These are phyloP conservation scores for Entrophospora sp. DNA, from an alignment of 192 early-diverging fungal genomes.

Conservation along the genomic window DNA sequence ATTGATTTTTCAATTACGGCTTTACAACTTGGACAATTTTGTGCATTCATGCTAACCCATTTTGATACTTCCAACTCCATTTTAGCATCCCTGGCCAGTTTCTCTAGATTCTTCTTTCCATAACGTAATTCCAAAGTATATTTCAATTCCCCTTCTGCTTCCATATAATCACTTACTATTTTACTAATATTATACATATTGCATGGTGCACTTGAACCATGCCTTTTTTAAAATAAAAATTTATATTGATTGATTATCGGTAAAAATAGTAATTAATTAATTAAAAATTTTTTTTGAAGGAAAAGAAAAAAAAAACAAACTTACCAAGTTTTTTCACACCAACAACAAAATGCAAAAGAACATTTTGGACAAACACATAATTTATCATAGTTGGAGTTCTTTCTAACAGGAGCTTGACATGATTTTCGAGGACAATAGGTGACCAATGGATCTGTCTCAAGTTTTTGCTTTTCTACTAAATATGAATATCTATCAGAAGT, in stretches of 20 bases:
- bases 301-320: neutral
- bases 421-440: constrained; percentile 21
- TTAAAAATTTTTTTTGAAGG: neutral
- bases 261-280: too few species aligned
- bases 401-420: constrained; percentile 24
- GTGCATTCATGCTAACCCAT: constrained; percentile 24
- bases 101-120: constrained; percentile 23
- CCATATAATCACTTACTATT: constrained; percentile 20
- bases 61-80: constrained; percentile 18
- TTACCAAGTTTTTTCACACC: constrained; percentile 20
- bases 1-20: constrained; percentile 22
- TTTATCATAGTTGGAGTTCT: constrained; percentile 20
- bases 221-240: constrained; percentile 7
- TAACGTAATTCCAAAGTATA: constrained; percentile 20
- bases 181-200: constrained; percentile 17
- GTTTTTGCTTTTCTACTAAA: constrained; percentile 17
- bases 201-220: constrained; percentile 15
- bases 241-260: too few species aligned
- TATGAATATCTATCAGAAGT: constrained; percentile 18
- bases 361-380: constrained; percentile 21
- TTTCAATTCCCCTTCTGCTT: constrained; percentile 15
- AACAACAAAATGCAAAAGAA: constrained; percentile 26
- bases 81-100: constrained; percentile 19
- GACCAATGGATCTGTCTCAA: constrained; percentile 21
- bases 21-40: constrained; percentile 23